phyloP scores from a whole-genome alignment of 2,329 filamentous ascomycete genomes.

The Aspergillus persii region DNA sequence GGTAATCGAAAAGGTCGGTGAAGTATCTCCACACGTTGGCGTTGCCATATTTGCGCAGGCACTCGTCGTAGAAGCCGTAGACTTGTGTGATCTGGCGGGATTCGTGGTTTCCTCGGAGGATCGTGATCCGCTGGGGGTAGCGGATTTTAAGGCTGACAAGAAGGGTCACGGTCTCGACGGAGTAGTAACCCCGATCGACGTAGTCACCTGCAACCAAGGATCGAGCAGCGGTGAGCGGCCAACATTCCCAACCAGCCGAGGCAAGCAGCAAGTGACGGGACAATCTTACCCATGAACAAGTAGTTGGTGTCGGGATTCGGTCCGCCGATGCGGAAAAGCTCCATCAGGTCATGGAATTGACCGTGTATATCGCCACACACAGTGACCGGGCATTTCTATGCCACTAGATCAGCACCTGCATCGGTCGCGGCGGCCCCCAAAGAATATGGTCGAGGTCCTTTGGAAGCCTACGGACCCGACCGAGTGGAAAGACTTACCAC shows the following conservation, averaged over 20 bases:
- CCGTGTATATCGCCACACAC: constrained; percentile 99
- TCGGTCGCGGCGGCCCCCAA: constrained; percentile 10
- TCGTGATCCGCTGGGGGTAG: constrained; percentile 96
- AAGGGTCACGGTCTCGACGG: constrained; percentile 94
- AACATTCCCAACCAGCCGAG: not conserved
- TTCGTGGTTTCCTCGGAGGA: constrained; percentile 98
- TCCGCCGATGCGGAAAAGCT: constrained; percentile 98
- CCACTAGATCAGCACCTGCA: constrained; percentile 20
- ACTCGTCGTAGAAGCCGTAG: constrained; percentile 99
- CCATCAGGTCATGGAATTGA: constrained; percentile 98
- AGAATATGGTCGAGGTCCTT: not conserved
- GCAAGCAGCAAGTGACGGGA: not conserved
- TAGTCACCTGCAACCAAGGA: constrained; percentile 70
- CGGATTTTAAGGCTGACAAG: constrained; percentile 96
- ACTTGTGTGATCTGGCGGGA: constrained; percentile 98
- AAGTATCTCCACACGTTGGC: constrained; percentile 99
- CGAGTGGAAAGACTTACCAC: constrained; percentile 64
- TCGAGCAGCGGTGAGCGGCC: constrained; percentile 7
- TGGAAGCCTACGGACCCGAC: not conserved
- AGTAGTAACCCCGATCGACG: constrained; percentile 98
- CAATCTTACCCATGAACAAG: constrained; percentile 85
- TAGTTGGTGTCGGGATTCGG: constrained; percentile 99
- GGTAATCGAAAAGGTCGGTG: constrained; percentile 97
- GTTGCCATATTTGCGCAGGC: constrained; percentile 97
- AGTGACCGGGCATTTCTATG: constrained; percentile 93